Percentiles rank a stretch among this genome's conserved stretches.
phyloP scores from a whole-genome alignment of 2,329 filamentous ascomycete genomes.

The Aspergillus sojae region DNA sequence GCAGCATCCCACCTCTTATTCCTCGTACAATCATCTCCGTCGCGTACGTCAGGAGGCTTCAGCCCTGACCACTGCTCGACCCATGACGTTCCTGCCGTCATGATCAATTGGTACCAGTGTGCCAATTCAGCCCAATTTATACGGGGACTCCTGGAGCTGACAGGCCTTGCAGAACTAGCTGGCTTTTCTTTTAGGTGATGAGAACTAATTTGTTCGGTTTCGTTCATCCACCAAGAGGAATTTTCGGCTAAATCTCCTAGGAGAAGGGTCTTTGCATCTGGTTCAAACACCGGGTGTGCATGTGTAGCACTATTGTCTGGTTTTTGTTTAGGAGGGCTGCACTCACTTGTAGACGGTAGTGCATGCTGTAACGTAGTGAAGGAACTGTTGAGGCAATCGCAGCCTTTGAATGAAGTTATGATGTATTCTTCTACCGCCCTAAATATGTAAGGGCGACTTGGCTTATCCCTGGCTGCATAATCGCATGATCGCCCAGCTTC shows the following conservation, averaged over 20 bases:
- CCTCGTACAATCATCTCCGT: slow-evolving; percentile 24
- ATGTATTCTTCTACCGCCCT: slow-evolving; percentile 78
- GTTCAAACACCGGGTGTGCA: slow-evolving; percentile 55
- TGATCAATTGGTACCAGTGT: slow-evolving; percentile 73
- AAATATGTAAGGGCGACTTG: slow-evolving; percentile 62
- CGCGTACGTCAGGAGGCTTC: slow-evolving; percentile 36
- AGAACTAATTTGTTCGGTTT: slow-evolving; percentile 45
- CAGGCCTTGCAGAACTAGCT: slow-evolving; percentile 35
- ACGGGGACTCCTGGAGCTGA: slow-evolving; percentile 64
- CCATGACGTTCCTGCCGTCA: slow-evolving; percentile 72
- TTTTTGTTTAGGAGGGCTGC: slow-evolving; percentile 39
- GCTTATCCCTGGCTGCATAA: slow-evolving; percentile 41
- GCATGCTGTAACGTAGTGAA: slow-evolving; percentile 62
- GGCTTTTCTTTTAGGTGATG: slow-evolving; percentile 38
- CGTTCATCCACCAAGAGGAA: slow-evolving; percentile 78
- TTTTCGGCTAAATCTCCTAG: slow-evolving; percentile 79
- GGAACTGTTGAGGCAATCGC: slow-evolving; percentile 73
- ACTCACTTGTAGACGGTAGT: slow-evolving; percentile 49
- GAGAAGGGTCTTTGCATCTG: slow-evolving; percentile 75
- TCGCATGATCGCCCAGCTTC: slow-evolving; percentile 23
- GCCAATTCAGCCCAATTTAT: slow-evolving; percentile 74
- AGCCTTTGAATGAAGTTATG: slow-evolving; percentile 66
- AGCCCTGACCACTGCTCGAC: slow-evolving; percentile 60
- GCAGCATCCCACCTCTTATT: slow-evolving; percentile 45
- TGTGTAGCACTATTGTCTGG: slow-evolving; percentile 32